phyloP scores from a whole-genome alignment of 192 early-diverging fungal species.

The Radiomyces spectabilis region DNA sequence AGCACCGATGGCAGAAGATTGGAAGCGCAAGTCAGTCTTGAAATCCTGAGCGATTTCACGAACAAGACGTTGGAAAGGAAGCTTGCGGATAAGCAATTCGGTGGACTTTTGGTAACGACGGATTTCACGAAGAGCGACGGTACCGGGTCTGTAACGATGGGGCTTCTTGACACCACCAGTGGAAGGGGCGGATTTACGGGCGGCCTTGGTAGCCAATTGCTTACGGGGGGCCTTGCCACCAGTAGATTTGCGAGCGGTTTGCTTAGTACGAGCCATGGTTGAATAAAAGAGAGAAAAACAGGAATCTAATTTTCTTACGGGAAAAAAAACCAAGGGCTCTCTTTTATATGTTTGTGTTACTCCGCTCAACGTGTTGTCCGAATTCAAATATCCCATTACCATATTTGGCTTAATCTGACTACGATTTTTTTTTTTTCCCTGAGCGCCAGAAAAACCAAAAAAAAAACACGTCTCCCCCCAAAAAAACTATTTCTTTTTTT shows the following conservation, averaged over 20 bases:
- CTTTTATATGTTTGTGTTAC: background rate
- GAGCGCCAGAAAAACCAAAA: background rate
- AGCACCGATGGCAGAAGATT: conserved; percentile 94
- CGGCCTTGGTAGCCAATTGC: conserved; percentile 87
- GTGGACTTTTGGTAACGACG: conserved; percentile 83
- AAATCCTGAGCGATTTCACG: conserved; percentile 96
- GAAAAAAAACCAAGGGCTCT: background rate
- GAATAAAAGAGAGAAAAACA: conserved; percentile 4
- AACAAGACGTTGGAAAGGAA: conserved; percentile 92
- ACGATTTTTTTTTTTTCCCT: too few species aligned
- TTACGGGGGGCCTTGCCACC: conserved; percentile 99
- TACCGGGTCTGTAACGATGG: conserved; percentile 62
- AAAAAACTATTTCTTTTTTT: too few species aligned
- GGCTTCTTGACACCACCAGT: conserved; percentile 93
- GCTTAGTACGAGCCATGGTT: conserved; percentile 62
- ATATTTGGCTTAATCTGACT: too few species aligned
- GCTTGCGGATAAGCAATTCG: conserved; percentile 88
- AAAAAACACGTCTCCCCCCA: too few species aligned
- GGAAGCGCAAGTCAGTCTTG: conserved; percentile 93
- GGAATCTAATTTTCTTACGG: too few species aligned
- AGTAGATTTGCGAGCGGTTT: conserved; percentile 98
- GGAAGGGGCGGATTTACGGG: conserved; percentile 89
- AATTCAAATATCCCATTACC: too few species aligned
- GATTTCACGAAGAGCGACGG: conserved; percentile 72
- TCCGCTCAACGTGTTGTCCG: too few species aligned